These are phyloP conservation scores for Phytophthora idaei DNA, from an alignment of 352 stramenopile genomes.

Conservation along the genomic window DNA sequence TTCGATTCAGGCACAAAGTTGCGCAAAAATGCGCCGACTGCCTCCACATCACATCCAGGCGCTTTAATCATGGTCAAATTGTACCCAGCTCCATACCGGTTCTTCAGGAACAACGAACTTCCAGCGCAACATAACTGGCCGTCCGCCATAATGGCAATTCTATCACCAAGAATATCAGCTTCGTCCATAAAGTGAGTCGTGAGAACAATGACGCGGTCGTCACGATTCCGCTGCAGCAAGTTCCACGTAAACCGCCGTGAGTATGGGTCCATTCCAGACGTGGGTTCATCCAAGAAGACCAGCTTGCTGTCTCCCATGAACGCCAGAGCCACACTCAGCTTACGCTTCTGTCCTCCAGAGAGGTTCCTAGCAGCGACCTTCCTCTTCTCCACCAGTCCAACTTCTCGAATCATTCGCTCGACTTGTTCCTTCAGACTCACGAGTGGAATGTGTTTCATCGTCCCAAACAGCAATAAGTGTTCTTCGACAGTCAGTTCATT, in stretches of 20 bases:
- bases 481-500: slow-evolving; percentile 94
- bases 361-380: slow-evolving; percentile 65
- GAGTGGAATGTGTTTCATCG: slow-evolving; percentile 87
- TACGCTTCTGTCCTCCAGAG: slow-evolving; percentile 95
- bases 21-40: slow-evolving; percentile 44
- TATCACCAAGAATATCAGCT: slow-evolving; percentile 61
- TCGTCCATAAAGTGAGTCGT: slow-evolving; percentile 91
- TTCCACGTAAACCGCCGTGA: slow-evolving; percentile 95
- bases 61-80: slow-evolving; percentile 72
- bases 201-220: slow-evolving; percentile 87
- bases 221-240: slow-evolving; percentile 83
- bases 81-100: slow-evolving; percentile 93
- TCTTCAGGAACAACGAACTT: slow-evolving; percentile 94
- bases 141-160: slow-evolving; percentile 95
- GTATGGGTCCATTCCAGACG: slow-evolving; percentile 96
- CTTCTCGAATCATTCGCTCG: slow-evolving; percentile 64
- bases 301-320: slow-evolving; percentile 94
- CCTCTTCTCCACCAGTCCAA: slow-evolving; percentile 91
- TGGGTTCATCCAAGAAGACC: slow-evolving; percentile 94
- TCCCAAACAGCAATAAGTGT: slow-evolving; percentile 93
- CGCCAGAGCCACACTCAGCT: slow-evolving; percentile 94
- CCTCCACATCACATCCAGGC: slow-evolving; percentile 39
- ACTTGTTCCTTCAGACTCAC: slow-evolving; percentile 55
- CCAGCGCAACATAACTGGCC: slow-evolving; percentile 88
- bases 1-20: slow-evolving; percentile 68